Base-by-base conservation (phyloP, 208 protist genomes). In the Wallacemonas sp. region DNA sequence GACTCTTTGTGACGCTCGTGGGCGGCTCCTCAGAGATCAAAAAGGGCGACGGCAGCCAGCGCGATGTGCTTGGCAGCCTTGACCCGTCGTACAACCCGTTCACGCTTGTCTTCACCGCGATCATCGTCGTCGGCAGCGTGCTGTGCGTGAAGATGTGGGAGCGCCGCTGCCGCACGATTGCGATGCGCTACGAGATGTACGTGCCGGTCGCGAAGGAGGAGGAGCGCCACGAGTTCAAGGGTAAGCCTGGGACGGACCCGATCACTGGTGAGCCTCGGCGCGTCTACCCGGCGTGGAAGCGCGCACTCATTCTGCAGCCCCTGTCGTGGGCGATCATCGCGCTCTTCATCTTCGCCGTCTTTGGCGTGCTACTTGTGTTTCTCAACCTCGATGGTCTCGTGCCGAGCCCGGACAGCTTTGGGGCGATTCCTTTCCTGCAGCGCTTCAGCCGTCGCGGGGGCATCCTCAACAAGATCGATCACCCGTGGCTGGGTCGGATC, bases 131-230 rank as follows among this genome's bases (percentile, higher is more conserved):
- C n/a, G 85, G 81, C 27, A 73, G 70, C 19, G 78, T 88, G 4
- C 23, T 86, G 43, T 88, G 87, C 72, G 65, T 86, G 30, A 85
- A 83, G 46, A 70, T 72, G 52, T 93, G 83, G 84, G 76, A 83
- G 72, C 81, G 84, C 34, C 84, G 70, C 29, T 75, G 56, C 67
- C 76, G 61, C 56, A 38, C 46, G 24, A 54, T 85, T 24, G 69
- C 30, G 30, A 78, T 88, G 74, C 23, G 55, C 30, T 73, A 83
- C 49, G 48, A 77, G 26, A 70, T 83, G 36, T 83, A 79, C 66
- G 68, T 81, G 46, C 71, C 72, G n/a, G 67, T 72, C 30, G 49
- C 39, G 41, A 73, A 81, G 41, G 78, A 83, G n/a, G 78, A 80
- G 63, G 52, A 49, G 21, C 68, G 69, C 16, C 72, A 61, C 44